phyloP scores from a whole-genome alignment of 106 monocot species.

The Alisma plantagoaquatica region DNA sequence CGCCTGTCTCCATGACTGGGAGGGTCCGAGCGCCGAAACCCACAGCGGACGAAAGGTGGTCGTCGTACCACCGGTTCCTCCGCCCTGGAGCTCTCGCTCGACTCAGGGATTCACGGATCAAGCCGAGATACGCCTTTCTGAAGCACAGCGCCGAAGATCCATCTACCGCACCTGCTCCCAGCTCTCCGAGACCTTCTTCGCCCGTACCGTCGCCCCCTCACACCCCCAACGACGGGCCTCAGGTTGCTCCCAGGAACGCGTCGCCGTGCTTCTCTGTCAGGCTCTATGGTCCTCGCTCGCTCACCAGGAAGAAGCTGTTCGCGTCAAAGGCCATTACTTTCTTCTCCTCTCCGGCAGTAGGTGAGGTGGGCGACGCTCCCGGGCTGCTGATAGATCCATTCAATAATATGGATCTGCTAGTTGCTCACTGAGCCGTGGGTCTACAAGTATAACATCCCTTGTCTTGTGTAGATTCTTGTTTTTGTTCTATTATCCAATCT shows the following conservation, averaged over 20 bases:
- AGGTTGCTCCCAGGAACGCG: not conserved
- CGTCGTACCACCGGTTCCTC: conserved; percentile 16
- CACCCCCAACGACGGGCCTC: not conserved
- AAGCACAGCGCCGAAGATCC: not conserved
- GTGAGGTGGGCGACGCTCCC: no score
- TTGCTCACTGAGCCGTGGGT: conserved; percentile 1
- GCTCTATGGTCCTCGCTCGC: conserved; percentile 11
- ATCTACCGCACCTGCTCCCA: not conserved
- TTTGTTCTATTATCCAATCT: no score
- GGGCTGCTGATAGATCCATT: no score
- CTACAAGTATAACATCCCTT: no score
- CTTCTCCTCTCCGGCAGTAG: no score
- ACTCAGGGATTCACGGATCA: conserved; percentile 14
- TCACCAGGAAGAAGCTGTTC: conserved; percentile 12
- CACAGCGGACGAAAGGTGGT: no score
- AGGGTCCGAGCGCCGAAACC: no score
- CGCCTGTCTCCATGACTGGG: no score
- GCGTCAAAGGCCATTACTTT: conserved; percentile 13
- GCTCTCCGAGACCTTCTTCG: not conserved
- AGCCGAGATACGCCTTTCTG: no score
- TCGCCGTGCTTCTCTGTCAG: conserved; percentile 13
- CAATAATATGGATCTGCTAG: not conserved
- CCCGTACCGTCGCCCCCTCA: not conserved
- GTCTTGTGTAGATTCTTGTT: no score
- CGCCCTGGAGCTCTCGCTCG: conserved; percentile 19